These are phyloP conservation scores for Porphyrellus cyaneotinctus DNA, from an alignment of 768 basidiomycete genomes.

Conservation along the genomic window DNA sequence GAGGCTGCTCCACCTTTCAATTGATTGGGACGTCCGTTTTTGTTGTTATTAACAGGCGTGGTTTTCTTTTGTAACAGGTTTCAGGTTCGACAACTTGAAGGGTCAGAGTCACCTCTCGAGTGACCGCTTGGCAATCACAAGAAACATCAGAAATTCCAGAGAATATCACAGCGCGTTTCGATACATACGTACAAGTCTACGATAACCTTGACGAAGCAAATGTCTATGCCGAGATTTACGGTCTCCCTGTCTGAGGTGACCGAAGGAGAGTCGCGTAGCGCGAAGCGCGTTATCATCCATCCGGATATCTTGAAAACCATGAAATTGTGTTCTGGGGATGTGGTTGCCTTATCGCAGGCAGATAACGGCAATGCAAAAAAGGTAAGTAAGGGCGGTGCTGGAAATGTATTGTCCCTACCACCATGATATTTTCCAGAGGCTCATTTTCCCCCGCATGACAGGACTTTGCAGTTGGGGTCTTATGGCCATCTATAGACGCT, in stretches of 20 bases:
- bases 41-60: not conserved
- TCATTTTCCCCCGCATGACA: conserved; percentile 29
- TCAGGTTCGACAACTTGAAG: not conserved
- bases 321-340: conserved; percentile 67
- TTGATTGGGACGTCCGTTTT: not conserved
- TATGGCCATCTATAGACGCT: conserved; percentile 72
- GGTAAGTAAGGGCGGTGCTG: conserved; percentile 29
- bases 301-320: conserved; percentile 55
- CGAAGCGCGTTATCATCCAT: conserved; percentile 61
- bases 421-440: conserved; percentile 8
- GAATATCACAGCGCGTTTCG: not conserved
- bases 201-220: conserved; percentile 6
- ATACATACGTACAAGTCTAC: not conserved
- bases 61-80: conserved; percentile 3
- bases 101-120: not conserved
- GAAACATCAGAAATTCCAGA: not conserved
- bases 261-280: conserved; percentile 46
- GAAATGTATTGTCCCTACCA: conserved; percentile 3
- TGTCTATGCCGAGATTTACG: conserved; percentile 33
- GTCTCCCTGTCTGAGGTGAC: conserved; percentile 34
- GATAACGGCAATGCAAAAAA: conserved; percentile 32
- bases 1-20: conserved; percentile 1
- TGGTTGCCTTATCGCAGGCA: conserved; percentile 49
- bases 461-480: conserved; percentile 64
- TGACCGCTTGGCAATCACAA: not conserved